Evolutionary conservation across 345 rosid species (phyloP), one percentile per base, ranked within the genome.

Genomic region (Citrus australasica): DNA sequence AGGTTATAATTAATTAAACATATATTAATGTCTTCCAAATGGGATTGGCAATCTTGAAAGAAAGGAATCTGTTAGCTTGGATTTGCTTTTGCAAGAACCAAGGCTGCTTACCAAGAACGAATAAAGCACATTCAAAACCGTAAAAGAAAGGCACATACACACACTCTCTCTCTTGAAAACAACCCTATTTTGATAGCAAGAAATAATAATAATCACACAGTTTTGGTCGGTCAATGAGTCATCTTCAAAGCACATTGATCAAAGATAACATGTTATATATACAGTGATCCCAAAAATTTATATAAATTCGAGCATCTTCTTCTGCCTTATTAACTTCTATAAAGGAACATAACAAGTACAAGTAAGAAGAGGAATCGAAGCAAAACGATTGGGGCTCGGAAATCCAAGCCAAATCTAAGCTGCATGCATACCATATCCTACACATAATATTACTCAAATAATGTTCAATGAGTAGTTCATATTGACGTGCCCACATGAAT

Each of bases 41-140:
- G 25, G 66, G 87, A 84, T 75, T 85, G 90, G 86, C 80, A 80
- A 76, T 76, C 69, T 78, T 81, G 89, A 85, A 89, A 85, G 95
- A 85, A 91, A 91, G 88, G 93, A 89, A 91, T 89, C 87, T 81
- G 80, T 66, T 80, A 67, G 82, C 82, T 85, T 73, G 80, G 79
- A 69, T 83, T 83, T 22, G 85, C 90, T 91, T 91, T 91, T 89
- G 87, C 86, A 79, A 87, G 83, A 86, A 87, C 89, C 93, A 83
- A 91, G 82, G 89, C 86, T 79, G 87, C 82, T 84, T 82, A 84
- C 88, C 90, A 82, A 85, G 79, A 87, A 78, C 76, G 90, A 88
- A 88, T 87, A 91, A 91, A 88, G 93, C 86, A 82, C 80, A 79
- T 87, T 84, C 91, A 89, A 90, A 82, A 82, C 84, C 84, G 72